phyloP scores from a whole-genome alignment of 2,329 filamentous ascomycete genomes.

The Blastomyces parvus region DNA sequence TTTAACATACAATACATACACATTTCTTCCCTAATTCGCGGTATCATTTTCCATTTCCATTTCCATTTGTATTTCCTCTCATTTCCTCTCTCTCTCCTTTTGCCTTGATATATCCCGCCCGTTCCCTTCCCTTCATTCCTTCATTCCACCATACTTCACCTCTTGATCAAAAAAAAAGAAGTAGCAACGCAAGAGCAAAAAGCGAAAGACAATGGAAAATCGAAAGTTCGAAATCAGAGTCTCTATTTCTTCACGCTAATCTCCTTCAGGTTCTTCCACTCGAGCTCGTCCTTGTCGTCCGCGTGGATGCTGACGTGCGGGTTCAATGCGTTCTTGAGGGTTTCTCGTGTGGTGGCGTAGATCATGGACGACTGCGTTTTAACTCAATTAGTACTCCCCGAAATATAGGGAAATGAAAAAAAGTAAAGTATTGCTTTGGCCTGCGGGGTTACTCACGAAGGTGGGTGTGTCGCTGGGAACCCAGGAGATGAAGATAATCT shows the following conservation, averaged over 20 bases:
- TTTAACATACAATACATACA: not conserved
- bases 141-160: not conserved
- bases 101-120: no score
- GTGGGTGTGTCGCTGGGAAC: conserved; percentile 33
- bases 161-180: not conserved
- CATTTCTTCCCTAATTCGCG: not conserved
- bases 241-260: conserved; percentile 15
- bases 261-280: conserved; percentile 33
- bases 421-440: not conserved
- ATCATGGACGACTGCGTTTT: conserved; percentile 38
- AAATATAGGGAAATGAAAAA: not conserved
- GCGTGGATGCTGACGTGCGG: conserved; percentile 34
- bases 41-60: not conserved
- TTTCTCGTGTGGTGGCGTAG: conserved; percentile 42
- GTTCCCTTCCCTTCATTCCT: not conserved
- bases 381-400: not conserved
- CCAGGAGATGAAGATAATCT: conserved; percentile 45
- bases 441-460: conserved; percentile 26
- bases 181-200: not conserved
- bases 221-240: not conserved
- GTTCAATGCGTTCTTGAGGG: conserved; percentile 41
- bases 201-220: no score
- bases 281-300: conserved; percentile 34
- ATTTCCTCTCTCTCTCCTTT: not conserved
- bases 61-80: not conserved